Base-by-base conservation (phyloP, 164 flowering plant genomes). In the Aristolochia fimbriata region DNA sequence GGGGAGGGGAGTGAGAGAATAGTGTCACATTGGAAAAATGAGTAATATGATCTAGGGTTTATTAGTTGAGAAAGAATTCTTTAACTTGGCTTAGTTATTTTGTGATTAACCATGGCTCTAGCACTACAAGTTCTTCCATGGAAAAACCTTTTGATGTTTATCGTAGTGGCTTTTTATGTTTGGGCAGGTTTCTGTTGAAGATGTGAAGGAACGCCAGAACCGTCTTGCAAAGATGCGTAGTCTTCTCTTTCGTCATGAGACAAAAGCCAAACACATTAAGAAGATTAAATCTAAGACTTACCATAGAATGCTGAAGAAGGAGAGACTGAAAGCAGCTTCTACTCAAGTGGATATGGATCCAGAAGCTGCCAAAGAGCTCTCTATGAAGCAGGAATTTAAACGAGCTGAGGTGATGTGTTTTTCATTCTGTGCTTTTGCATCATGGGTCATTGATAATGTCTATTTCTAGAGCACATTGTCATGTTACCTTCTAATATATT, bases 161-260 rank as follows among this genome's bases (percentile, higher is more conserved):
- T 47, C 41, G 21, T 10, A 11, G 13, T 51, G 48, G 43, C 19
- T 21, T 14, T 19, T 46, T 15, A 15, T 46, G 50, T 14, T 49
- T 43, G 55, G 33, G 51, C 56, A 60, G 73, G 58, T 69, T 21
- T 79, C 96, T 57, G 62, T 77, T 58, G 85, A 87, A 76, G 93
- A 87, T 58, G 86, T 77, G 37, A 80, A 65, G 65, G 84, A 87
- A 31, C 81, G 82, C 6, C 81, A 80, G 37, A 68, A 83, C 71
- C 83, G 72, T 47, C 79, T 81, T n/a, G 96, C 96, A 4, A 85
- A 87, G 71, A 85, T 87, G 93, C 87, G 98, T 25, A 80, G 83
- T 68, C 82, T 92, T 60, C 84, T 92, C 55, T 92, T 89, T 52
- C 84, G 80, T n/a, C 93, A 89, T 72, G 98, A 92, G 64, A 43